Evolutionary conservation across 345 rosid species (phyloP), one percentile per base, ranked within the genome.

Genomic region (Physaria fendleri): DNA sequence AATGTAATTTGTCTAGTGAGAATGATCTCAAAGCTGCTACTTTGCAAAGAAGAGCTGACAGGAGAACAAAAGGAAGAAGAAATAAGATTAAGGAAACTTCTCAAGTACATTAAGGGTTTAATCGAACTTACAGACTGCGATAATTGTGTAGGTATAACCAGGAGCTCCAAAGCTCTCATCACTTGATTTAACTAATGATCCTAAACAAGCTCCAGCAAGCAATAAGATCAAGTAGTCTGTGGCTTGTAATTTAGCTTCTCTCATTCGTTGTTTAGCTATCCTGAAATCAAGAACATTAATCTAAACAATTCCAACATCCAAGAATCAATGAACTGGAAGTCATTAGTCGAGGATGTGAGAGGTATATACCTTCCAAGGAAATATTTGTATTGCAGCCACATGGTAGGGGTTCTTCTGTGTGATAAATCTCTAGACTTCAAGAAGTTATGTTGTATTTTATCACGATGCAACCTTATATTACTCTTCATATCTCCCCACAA

Each of bases 161-260:
- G 75, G 48, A 20, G 81, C 86, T 48, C 97, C 99, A 54, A 93
- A 87, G 53, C 71, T 79, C 69, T 81, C 73, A 55, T 93, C 97
- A 24, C 80, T 79, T 6, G 46, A 71, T 68, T 81, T 78, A 42
- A 76, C 63, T 32, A 93, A 65, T 23, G 88, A 65, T 68, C 99
- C 99, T 74, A 93, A 77, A 81, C 95, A 89, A 55, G 90, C 90
- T 59, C 96, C 99, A 37, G 97, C 99, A 42, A 93, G 95, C 62
- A 93, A 73, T 57, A 93, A 75, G 62, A 93, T 93, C 59, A 93
- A 65, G 56, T 75, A 93, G 76, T 89, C 99, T 2, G 80, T 76
- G 21, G 96, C 94, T 75, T 87, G 94, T 53, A 77, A 58, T 44
- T 78, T 77, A 44, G 97, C 82, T 67, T 89, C 96, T 76, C 92